These are phyloP conservation scores for Aspergillus sp. DNA, from an alignment of 2,329 filamentous ascomycete species.

Conservation along the genomic window DNA sequence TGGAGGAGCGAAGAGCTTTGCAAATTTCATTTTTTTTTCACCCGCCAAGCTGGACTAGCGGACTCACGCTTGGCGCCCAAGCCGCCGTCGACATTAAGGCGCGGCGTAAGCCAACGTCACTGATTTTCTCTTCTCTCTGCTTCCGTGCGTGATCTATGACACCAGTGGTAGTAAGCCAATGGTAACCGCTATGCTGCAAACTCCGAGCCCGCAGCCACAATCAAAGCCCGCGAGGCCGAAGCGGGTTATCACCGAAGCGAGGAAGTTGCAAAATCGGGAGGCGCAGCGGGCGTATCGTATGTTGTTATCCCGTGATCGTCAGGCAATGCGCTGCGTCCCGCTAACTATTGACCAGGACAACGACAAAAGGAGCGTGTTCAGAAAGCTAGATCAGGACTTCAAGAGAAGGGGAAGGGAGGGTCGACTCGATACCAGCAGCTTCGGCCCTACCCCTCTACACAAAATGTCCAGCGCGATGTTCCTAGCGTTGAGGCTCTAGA, in stretches of 20 bases:
- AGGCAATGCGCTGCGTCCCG: neutral
- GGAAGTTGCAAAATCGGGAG: conserved; percentile 44
- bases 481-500: neutral
- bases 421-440: neutral
- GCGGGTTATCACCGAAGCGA: conserved; percentile 42
- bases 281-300: conserved; percentile 44
- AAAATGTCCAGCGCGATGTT: neutral
- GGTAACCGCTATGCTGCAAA: neutral
- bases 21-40: neutral
- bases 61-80: neutral
- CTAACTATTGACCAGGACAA: conserved; percentile 13
- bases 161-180: neutral
- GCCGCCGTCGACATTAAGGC: neutral
- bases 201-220: neutral
- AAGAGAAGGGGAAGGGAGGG: neutral
- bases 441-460: neutral
- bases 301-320: conserved; percentile 6
- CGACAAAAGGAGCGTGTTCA: conserved; percentile 20
- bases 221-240: conserved; percentile 23
- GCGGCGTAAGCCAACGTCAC: neutral
- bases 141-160: neutral
- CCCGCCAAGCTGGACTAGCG: neutral
- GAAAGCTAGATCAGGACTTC: neutral
- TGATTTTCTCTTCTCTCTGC: neutral
- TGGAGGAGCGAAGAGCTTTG: neutral